These are phyloP conservation scores for Globisporangium radiosum DNA, from an alignment of 352 stramenopile genomes.

Conservation along the genomic window DNA sequence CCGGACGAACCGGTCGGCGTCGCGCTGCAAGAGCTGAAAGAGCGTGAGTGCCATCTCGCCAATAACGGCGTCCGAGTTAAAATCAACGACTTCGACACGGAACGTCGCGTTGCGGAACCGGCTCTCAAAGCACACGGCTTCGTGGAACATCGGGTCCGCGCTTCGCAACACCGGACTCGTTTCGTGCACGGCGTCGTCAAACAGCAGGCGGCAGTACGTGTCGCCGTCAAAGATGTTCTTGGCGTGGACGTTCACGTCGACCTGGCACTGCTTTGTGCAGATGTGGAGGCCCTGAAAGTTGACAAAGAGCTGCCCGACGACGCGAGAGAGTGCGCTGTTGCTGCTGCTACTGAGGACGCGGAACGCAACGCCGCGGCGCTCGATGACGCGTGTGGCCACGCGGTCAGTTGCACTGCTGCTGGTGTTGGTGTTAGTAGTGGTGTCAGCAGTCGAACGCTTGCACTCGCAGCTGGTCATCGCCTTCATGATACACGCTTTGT, in stretches of 20 bases:
- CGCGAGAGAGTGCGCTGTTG: constrained; percentile 28
- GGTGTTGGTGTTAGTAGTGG: background rate
- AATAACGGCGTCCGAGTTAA: constrained; percentile 71
- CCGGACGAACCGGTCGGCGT: constrained; percentile 60
- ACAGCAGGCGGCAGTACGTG: constrained; percentile 71
- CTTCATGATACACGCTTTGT: constrained; percentile 87
- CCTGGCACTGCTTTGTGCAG: constrained; percentile 78
- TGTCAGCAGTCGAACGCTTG: constrained; percentile 9
- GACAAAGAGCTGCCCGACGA: constrained; percentile 58
- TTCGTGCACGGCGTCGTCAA: constrained; percentile 65
- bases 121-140: constrained; percentile 70
- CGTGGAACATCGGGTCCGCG: constrained; percentile 83
- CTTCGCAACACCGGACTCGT: constrained; percentile 83
- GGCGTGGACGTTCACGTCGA: constrained; percentile 52
- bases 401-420: background rate
- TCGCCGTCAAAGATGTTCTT: constrained; percentile 87
- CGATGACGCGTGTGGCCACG: constrained; percentile 4
- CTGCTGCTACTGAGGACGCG: constrained; percentile 20
- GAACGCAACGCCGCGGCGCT: constrained; percentile 25
- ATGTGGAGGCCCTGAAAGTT: constrained; percentile 76
- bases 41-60: constrained; percentile 61
- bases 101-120: constrained; percentile 49
- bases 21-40: constrained; percentile 72
- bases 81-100: constrained; percentile 76
- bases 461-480: constrained; percentile 74